phyloP scores from a whole-genome alignment of 164 flowering plant genomes.

The Stephania yunnanensis region DNA sequence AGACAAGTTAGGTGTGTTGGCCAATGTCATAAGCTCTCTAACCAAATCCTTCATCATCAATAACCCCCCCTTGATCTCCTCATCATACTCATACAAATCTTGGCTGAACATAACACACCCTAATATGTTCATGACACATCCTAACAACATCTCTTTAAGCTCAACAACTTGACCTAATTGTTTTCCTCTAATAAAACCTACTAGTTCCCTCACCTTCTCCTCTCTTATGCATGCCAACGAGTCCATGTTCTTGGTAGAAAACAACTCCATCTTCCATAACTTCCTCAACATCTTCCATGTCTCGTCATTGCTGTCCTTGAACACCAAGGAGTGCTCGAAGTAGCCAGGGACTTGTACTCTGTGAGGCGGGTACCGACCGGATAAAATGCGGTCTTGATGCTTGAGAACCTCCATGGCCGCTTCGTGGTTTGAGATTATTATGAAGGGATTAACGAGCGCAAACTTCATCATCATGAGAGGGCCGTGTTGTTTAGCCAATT shows the following conservation, averaged over 20 bases:
- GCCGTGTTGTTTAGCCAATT: constrained; percentile 23
- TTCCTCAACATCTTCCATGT: constrained; percentile 29
- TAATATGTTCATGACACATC: constrained; percentile 19
- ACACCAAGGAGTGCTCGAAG: constrained; percentile 12
- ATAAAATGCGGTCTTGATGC: constrained; percentile 20
- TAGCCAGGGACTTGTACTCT: background rate
- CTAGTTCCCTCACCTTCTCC: constrained; percentile 24
- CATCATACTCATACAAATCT: constrained; percentile 21
- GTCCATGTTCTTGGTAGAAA: constrained; percentile 21
- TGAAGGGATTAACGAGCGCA: constrained; percentile 19
- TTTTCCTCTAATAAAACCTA: constrained; percentile 11
- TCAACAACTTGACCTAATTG: constrained; percentile 19
- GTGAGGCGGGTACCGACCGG: constrained; percentile 17
- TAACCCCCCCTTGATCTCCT: constrained; percentile 1
- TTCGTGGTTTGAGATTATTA: constrained; percentile 22
- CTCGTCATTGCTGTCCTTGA: constrained; percentile 26
- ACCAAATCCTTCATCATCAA: constrained; percentile 16
- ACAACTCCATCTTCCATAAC: constrained; percentile 27
- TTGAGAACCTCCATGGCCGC: constrained; percentile 31
- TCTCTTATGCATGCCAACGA: constrained; percentile 23
- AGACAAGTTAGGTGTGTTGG: constrained; percentile 20
- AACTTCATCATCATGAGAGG: constrained; percentile 30
- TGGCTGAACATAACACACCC: constrained; percentile 19
- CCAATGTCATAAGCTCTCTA: constrained; percentile 11
- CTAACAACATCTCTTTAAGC: constrained; percentile 22